Evolutionary conservation across 2,329 filamentous ascomycete genomes (phyloP).

Genomic region (Fusarium mundagurra): DNA sequence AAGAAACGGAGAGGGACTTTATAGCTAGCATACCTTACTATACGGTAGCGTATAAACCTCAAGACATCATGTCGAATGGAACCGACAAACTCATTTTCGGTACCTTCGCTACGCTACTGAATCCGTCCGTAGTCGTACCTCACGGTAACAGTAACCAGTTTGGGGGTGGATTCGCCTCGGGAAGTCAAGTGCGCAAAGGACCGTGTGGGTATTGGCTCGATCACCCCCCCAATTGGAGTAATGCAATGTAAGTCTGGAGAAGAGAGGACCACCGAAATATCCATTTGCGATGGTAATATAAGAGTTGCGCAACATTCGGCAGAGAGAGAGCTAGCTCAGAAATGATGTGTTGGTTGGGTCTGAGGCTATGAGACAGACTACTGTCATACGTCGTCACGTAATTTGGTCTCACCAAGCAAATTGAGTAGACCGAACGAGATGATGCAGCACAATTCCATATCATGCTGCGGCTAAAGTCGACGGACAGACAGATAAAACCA

Average conservation of each 20-base stretch:
- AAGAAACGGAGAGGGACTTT: conserved; percentile 37
- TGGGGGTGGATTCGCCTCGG: conserved; percentile 44
- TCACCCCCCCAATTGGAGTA: conserved; percentile 38
- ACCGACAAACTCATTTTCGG: conserved; percentile 27
- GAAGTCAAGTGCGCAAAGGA: conserved; percentile 40
- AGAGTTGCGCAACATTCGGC: conserved; percentile 18
- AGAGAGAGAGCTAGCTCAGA: conserved; percentile 10
- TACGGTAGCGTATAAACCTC: conserved; percentile 17
- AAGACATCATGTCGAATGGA: conserved; percentile 25
- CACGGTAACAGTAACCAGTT: conserved; percentile 23
- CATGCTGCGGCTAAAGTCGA: neutral
- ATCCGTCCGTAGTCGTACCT: neutral
- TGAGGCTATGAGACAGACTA: neutral
- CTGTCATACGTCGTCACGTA: neutral
- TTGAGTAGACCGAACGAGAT: neutral
- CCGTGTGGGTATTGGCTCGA: conserved; percentile 41
- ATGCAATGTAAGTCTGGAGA: conserved; percentile 31
- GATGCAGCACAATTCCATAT: neutral
- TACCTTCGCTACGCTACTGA: neutral
- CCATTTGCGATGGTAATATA: neutral
- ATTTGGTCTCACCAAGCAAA: neutral
- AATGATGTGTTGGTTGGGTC: neutral
- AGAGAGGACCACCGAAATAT: conserved; percentile 8
- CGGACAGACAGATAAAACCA: neutral
- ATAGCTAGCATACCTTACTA: conserved; percentile 19